Evolutionary conservation across 2,329 filamentous ascomycete species (phyloP), one percentile per base, ranked within the genome.

Genomic region (Cordyceps cicadae): DNA sequence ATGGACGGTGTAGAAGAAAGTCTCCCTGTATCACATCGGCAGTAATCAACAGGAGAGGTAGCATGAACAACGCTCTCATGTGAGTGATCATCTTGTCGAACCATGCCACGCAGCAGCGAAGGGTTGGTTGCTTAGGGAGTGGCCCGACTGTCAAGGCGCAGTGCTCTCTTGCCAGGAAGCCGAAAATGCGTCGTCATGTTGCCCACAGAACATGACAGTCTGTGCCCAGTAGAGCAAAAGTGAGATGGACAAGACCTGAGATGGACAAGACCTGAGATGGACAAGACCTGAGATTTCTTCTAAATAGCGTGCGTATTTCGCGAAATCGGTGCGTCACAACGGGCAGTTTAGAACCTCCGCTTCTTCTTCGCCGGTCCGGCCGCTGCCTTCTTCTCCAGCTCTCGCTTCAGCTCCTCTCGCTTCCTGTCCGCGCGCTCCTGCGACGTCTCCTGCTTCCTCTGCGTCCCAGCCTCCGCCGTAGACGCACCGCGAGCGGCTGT

Each of bases 281-380:
- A 12, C 29, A 48, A 19, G 46, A 39, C 7, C 7, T n/a, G 12
- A 32, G 17, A 29, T 21, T 3, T 52, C 17, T 24, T 15, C 37
- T 32, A 21, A 26, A 32, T 11, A 5, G 15, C 32, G 24, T 29
- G 29, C 14, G 29, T 37, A 37, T 37, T 37, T 24, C 24, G 24
- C 24, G 24, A 24, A 24, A 24, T 24, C 24, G 24, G 24, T 24
- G 4, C 24, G 24, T 24, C 34, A 37, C 12, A 12, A 14, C 9
- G 9, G 12, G 34, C 34, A 24, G 8, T 7, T 54, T 68, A 85
- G 63, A 84, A 84, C 55, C 75, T 80, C 49, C 82, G 74, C 70
- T 82, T 84, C 73, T 85, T 85, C 69, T 78, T 81, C 7, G 72
- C 74, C 5, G 82, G 82, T 1, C 77, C 78, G 19, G 75, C 76